Base-by-base conservation (phyloP, 306 rosid genomes). In the Ochetophila trinervis region DNA sequence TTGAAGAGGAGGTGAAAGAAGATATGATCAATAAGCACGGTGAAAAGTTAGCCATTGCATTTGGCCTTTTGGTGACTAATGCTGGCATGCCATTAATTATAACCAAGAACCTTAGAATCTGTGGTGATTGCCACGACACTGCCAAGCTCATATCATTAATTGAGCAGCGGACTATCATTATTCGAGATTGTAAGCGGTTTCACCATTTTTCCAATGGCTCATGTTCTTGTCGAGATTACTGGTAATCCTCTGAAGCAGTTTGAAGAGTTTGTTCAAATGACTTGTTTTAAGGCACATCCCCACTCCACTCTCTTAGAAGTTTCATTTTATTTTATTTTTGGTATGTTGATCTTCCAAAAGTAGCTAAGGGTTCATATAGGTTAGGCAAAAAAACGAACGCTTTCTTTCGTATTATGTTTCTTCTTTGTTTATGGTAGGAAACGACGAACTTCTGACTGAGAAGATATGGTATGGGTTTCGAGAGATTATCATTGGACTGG, bases 31-130 rank as follows among this genome's bases (percentile, higher is more conserved):
- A 73, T 69, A 80, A 83, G 73, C 95, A 90, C 49, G 85, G 91
- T 74, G 91, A 87, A 77, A 90, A 90, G 83, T 76, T 87, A 75
- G 95, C 97, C 48, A 81, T 87, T 63, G 95, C 95, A 24, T 90
- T 82, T 58, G 97, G 88, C 63, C 86, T 90, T 76, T 69, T 82
- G 84, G 88, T 84, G 66, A 63, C 72, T 42, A 55, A 50, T 23
- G 53, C 66, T 63, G 75, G 78, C 55, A 54, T 47, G 71, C 90
- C 88, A 0, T 20, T 82, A 16, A 73, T 85, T 44, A 84, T 87
- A 67, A 78, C 78, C 57, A 87, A 85, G 78, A 90, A 87, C 76
- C 86, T 87, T 35, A 80, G 92, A 74, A 85, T 85, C 42, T 90
- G 95, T 52, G 77, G 81, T 6, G 96, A 87, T 68, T 90, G 91